Conservation (phyloP, 192 early-diverging fungal species). For the Linderina pennispora region DNA sequence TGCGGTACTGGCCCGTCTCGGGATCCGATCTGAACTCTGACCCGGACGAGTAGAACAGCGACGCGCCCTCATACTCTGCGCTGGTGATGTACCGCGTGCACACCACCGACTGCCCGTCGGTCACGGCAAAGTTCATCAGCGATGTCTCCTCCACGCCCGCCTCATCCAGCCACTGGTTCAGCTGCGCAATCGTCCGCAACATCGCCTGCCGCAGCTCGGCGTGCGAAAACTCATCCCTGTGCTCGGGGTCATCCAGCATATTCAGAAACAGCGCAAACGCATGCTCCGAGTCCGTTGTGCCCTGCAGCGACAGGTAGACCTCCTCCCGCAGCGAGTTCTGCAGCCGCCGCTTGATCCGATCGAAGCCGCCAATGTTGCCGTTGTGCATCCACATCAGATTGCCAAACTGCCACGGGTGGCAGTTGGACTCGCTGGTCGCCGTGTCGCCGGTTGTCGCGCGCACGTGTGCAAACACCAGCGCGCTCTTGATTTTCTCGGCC, state of each 20-base stretch:
- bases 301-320: constrained; percentile 63
- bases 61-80: constrained; percentile 60
- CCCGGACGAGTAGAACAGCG: constrained; percentile 74
- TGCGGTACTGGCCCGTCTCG: constrained; percentile 62
- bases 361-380: constrained; percentile 61
- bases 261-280: constrained; percentile 75
- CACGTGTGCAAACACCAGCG: constrained; percentile 74
- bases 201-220: constrained; percentile 62
- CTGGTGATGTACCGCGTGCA: constrained; percentile 73
- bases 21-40: constrained; percentile 54
- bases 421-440: constrained; percentile 66
- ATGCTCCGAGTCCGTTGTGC: constrained; percentile 77
- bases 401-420: constrained; percentile 59
- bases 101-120: constrained; percentile 69
- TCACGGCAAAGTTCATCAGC: constrained; percentile 76
- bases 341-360: constrained; percentile 62
- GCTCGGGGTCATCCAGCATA: constrained; percentile 46
- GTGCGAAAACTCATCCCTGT: constrained; percentile 50
- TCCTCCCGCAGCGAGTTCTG: constrained; percentile 59
- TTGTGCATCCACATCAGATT: constrained; percentile 84
- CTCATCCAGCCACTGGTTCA: constrained; percentile 65
- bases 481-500: constrained; percentile 68
- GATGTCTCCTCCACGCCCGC: constrained; percentile 60
- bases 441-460: constrained; percentile 69
- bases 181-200: constrained; percentile 65